phyloP scores from a whole-genome alignment of 306 rosid species.

The Arachis stenosperma region DNA sequence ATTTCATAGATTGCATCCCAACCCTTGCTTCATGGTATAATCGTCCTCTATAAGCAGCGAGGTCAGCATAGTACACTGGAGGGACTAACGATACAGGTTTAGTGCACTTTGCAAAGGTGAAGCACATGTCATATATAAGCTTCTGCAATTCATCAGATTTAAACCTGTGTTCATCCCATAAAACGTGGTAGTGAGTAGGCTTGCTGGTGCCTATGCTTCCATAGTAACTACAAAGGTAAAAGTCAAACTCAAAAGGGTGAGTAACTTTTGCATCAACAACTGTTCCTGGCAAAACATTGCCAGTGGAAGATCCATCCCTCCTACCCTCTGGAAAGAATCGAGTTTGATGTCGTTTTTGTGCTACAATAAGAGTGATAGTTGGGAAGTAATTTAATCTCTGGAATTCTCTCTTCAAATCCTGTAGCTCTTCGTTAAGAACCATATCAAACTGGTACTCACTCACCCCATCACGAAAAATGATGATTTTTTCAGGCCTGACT shows the following conservation, averaged over 20 bases:
- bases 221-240: slow-evolving; percentile 74
- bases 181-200: slow-evolving; percentile 80
- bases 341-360: slow-evolving; percentile 78
- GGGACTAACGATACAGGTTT: slow-evolving; percentile 81
- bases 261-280: slow-evolving; percentile 68
- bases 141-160: slow-evolving; percentile 71
- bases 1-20: slow-evolving; percentile 43
- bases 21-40: slow-evolving; percentile 58
- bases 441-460: slow-evolving; percentile 81
- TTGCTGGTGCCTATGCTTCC: slow-evolving; percentile 85
- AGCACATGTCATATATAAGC: slow-evolving; percentile 74
- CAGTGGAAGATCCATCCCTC: slow-evolving; percentile 47
- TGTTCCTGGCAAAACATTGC: slow-evolving; percentile 72
- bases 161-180: slow-evolving; percentile 78
- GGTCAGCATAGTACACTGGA: slow-evolving; percentile 88
- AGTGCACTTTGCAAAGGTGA: slow-evolving; percentile 83
- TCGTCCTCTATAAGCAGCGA: slow-evolving; percentile 80
- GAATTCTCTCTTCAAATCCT: slow-evolving; percentile 55
- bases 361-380: slow-evolving; percentile 69
- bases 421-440: slow-evolving; percentile 81
- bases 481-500: slow-evolving; percentile 58
- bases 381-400: slow-evolving; percentile 48
- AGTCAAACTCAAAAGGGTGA: slow-evolving; percentile 79
- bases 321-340: slow-evolving; percentile 58
- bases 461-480: slow-evolving; percentile 81